phyloP scores from a whole-genome alignment of 2,329 filamentous ascomycete genomes.

The Chrysoporthe austroafricana region DNA sequence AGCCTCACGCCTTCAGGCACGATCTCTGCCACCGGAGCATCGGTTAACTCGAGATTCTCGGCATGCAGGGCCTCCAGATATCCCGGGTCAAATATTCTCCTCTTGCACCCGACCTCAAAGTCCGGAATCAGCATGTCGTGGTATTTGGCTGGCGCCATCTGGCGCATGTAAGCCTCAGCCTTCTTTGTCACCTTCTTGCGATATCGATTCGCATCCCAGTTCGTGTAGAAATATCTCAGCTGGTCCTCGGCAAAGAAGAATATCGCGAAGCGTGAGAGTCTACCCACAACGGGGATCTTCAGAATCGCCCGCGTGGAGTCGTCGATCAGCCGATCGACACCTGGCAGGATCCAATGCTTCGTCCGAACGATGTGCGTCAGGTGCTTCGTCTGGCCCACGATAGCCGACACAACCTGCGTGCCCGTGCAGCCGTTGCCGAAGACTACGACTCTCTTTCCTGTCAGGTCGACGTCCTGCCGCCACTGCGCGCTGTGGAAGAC shows the following conservation, averaged over 20 bases:
- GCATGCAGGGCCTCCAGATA: slow-evolving; percentile 59
- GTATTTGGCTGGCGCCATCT: slow-evolving; percentile 60
- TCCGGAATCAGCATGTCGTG: slow-evolving; percentile 65
- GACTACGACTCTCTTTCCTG: slow-evolving; percentile 39
- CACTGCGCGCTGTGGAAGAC: slow-evolving; percentile 41
- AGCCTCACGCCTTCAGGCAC: slow-evolving; percentile 45
- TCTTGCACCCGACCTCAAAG: slow-evolving; percentile 66
- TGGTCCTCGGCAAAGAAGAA: slow-evolving; percentile 42
- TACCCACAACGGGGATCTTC: slow-evolving; percentile 49
- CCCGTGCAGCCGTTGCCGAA: slow-evolving; percentile 43
- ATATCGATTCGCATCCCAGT: slow-evolving; percentile 40
- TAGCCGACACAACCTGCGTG: slow-evolving; percentile 41
- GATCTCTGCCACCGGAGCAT: slow-evolving; percentile 53
- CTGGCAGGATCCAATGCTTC: slow-evolving; percentile 54
- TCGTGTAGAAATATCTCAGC: slow-evolving; percentile 44
- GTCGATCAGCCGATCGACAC: slow-evolving; percentile 66
- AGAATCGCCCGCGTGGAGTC: slow-evolving; percentile 36
- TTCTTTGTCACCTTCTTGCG: slow-evolving; percentile 43
- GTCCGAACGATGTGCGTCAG: slow-evolving; percentile 48
- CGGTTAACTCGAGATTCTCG: slow-evolving; percentile 50
- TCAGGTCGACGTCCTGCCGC: slow-evolving; percentile 33
- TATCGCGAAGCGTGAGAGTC: slow-evolving; percentile 48
- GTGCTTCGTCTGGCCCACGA: slow-evolving; percentile 39
- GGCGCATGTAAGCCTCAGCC: slow-evolving; percentile 47
- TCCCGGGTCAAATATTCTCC: slow-evolving; percentile 61